Conservation (phyloP, 257 asterid species). For the Sherardia arvensis region DNA sequence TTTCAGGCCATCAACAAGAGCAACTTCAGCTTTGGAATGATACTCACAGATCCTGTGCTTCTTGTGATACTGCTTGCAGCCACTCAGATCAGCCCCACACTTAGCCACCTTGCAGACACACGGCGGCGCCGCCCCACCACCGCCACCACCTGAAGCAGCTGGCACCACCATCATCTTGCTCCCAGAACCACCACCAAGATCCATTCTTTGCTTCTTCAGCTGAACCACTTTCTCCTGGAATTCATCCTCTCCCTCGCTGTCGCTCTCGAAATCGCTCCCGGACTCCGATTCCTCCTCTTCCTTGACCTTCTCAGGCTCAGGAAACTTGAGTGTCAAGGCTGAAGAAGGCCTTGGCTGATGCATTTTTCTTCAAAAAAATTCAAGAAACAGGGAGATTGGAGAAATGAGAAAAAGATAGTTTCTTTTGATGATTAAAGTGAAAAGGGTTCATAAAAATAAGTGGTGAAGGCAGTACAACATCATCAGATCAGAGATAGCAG, state of each 20-base stretch:
- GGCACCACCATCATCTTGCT: slow-evolving; percentile 3
- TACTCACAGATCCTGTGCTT: slow-evolving; percentile 54
- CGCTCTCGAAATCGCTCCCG: neutral
- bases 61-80: slow-evolving; percentile 38
- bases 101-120: slow-evolving; percentile 37
- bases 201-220: slow-evolving; percentile 29
- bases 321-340: slow-evolving; percentile 15
- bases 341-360: slow-evolving; percentile 20
- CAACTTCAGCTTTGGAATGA: slow-evolving; percentile 52
- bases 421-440: slow-evolving; percentile 19
- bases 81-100: slow-evolving; percentile 32
- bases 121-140: slow-evolving; percentile 8
- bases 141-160: neutral
- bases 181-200: slow-evolving; percentile 20
- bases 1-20: slow-evolving; percentile 28
- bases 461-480: slow-evolving; percentile 8
- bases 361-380: slow-evolving; percentile 1
- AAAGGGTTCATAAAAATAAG: slow-evolving; percentile 17
- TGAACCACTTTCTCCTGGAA: slow-evolving; percentile 1
- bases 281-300: slow-evolving; percentile 10
- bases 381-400: slow-evolving; percentile 1
- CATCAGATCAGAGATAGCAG: neutral
- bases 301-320: slow-evolving; percentile 10
- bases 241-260: slow-evolving; percentile 8
- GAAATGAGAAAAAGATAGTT: neutral